Evolutionary conservation across 352 stramenopile species (phyloP).

Genomic region (Globisporangium ultimum): DNA sequence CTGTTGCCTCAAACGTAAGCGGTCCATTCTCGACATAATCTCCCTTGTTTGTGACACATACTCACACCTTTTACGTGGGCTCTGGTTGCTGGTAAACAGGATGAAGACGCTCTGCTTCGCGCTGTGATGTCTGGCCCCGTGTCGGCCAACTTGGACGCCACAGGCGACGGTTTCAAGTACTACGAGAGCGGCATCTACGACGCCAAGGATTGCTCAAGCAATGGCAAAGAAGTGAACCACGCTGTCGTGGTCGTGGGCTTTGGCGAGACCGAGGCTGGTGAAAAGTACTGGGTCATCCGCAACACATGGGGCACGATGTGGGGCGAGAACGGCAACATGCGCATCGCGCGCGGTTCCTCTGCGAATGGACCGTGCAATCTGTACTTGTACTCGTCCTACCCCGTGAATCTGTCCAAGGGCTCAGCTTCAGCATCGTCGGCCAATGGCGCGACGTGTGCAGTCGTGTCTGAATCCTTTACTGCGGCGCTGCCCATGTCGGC

Average conservation of each 20-base stretch:
- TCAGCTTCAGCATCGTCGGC: slow-evolving; percentile 8
- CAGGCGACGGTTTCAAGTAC: slow-evolving; percentile 74
- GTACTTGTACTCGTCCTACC: slow-evolving; percentile 72
- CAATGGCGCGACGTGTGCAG: slow-evolving; percentile 31
- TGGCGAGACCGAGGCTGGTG: slow-evolving; percentile 58
- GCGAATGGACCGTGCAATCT: slow-evolving; percentile 66
- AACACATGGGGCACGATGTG: slow-evolving; percentile 91
- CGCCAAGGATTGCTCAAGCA: slow-evolving; percentile 63
- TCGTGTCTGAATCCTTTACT: slow-evolving; percentile 20
- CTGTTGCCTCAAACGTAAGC: slow-evolving; percentile 28
- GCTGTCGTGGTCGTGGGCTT: slow-evolving; percentile 86
- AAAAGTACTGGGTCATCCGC: slow-evolving; percentile 88
- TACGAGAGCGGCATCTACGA: slow-evolving; percentile 87
- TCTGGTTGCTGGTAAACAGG: slow-evolving; percentile 7
- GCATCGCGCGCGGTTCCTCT: slow-evolving; percentile 46
- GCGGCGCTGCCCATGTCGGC: slow-evolving; percentile 32
- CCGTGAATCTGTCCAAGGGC: slow-evolving; percentile 41
- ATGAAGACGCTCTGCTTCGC: slow-evolving; percentile 57
- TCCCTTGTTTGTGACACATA: not conserved
- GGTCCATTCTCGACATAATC: no score
- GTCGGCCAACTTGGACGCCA: slow-evolving; percentile 74
- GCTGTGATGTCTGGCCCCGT: slow-evolving; percentile 67
- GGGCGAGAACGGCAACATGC: slow-evolving; percentile 82
- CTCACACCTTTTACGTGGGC: no score
- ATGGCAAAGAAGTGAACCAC: slow-evolving; percentile 83